phyloP scores from a whole-genome alignment of 2,329 filamentous ascomycete genomes.

The Penicillium sp. region DNA sequence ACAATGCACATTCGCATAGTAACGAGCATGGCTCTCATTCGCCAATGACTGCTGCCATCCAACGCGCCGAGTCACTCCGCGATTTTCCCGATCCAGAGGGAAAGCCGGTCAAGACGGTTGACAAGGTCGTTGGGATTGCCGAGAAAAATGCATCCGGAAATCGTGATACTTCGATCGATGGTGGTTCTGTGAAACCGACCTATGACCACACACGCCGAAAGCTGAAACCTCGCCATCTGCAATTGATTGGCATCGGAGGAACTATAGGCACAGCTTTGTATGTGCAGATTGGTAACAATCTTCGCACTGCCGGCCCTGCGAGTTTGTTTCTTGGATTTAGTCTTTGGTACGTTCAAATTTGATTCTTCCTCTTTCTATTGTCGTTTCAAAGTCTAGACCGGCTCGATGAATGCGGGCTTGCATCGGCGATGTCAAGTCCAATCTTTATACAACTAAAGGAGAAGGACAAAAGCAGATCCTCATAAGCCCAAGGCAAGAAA shows the following conservation, averaged over 20 bases:
- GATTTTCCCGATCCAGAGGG: constrained; percentile 22
- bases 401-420: constrained; percentile 9
- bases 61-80: constrained; percentile 24
- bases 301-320: constrained; percentile 51
- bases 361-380: constrained; percentile 8
- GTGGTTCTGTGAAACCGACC: constrained; percentile 33
- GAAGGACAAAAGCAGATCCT: background rate
- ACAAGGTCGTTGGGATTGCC: constrained; percentile 15
- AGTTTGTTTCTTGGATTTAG: constrained; percentile 54
- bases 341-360: constrained; percentile 49
- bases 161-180: constrained; percentile 32
- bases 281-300: constrained; percentile 50
- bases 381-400: constrained; percentile 11
- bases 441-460: background rate
- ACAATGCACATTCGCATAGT: no score
- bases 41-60: constrained; percentile 24
- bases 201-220: constrained; percentile 48
- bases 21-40: constrained; percentile 21
- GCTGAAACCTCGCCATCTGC: constrained; percentile 54
- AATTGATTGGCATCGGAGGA: constrained; percentile 55
- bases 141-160: constrained; percentile 31
- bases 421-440: background rate
- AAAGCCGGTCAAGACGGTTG: constrained; percentile 20
- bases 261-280: constrained; percentile 53
- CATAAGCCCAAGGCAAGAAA: background rate